Evolutionary conservation across 129 eudicot genomes (phyloP), one percentile per base, ranked within the genome.

Genomic region (Centrapalus pauciflorus): DNA sequence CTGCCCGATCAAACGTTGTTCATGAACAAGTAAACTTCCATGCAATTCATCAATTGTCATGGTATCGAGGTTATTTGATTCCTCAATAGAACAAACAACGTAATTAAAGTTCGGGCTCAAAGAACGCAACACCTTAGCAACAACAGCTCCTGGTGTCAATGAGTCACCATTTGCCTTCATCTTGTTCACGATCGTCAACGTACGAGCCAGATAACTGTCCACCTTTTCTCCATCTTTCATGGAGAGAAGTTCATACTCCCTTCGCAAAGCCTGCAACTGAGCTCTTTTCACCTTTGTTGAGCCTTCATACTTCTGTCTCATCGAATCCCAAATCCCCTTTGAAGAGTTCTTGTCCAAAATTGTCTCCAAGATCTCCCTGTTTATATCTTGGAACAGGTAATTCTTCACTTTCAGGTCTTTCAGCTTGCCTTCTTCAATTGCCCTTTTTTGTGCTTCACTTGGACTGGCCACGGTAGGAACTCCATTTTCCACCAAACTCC

Each of bases 21-120:
- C 83, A 4, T 60, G 66, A 16, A 60, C 66, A 0, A 60, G 34
- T 0, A 60, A 2, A 34, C 69, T 63, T 10, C 68, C 69, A 63
- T 63, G 69, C 1, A 63, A 5, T 19, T 62, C 51, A 38, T 62
- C 67, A 9, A 62, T 34, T 11, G 51, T 61, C 67, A 61, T 34
- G 19, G 67, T 52, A 7, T 52, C 59, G 14, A 52, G 59, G n/a
- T 52, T 52, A 10, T 52, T 52, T 9, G 13, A n/a, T n/a, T n/a
- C n/a, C n/a, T n/a, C n/a, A n/a, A n/a, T n/a, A n/a, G n/a, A n/a
- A n/a, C n/a, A n/a, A 23, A 11, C 23, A 1, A n/a, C 41, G 0
- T 28, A 33, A 29, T 58, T 58, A 41, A 58, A 58, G 11, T 58
- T 58, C 9, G 41, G 64, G 25, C 41, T 58, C 2, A 58, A 7